Base-by-base conservation (phyloP, 2,329 filamentous ascomycete species). In the Trichoderma sp. region DNA sequence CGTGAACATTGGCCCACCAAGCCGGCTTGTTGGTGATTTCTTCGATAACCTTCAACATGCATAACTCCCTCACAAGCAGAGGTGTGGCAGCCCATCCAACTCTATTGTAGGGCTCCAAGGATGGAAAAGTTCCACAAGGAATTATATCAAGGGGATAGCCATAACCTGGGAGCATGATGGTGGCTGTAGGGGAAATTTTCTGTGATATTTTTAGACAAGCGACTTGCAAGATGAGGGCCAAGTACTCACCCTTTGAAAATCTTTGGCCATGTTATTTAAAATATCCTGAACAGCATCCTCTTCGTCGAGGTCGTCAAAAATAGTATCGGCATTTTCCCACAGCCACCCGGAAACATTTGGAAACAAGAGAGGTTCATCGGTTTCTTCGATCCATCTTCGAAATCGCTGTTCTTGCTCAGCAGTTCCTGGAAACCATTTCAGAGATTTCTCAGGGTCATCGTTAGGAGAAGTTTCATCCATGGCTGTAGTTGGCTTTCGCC, bases 1-100 rank as follows among this genome's bases (percentile, higher is more conserved):
- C 9, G n/a, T 2, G 43, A 21, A 51, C n/a, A 9, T 51, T 6
- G 0, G 0, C n/a, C 4, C 43, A 51, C 43, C n/a, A 51, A 0
- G 0, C n/a, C 0, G n/a, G n/a, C 8, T 21, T 12, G 2, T 21
- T 51, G 43, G 43, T 51, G 43, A 51, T 51, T 6, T 21, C 43
- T 51, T 21, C 43, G n/a, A 51, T 1, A 6, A 3, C 43, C 7
- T 51, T 51, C 4, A 51, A 5, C 2, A 51, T 51, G 9, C 43
- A 51, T 6, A 51, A 21, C 43, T 51, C 43, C 4, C 18, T 47
- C 7, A 9, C 0, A 4, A 1, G 21, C 0, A 47, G 39, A 9
- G 39, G 18, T 47, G 5, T 24, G 24, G 24, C 24, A 24, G 24
- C 24, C 24, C 24, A 24, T 24, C 24, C 24, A 24, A 2, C 3